Conservation (phyloP, 176 grass and related monocot genomes). For the Ensete ventricosum region DNA sequence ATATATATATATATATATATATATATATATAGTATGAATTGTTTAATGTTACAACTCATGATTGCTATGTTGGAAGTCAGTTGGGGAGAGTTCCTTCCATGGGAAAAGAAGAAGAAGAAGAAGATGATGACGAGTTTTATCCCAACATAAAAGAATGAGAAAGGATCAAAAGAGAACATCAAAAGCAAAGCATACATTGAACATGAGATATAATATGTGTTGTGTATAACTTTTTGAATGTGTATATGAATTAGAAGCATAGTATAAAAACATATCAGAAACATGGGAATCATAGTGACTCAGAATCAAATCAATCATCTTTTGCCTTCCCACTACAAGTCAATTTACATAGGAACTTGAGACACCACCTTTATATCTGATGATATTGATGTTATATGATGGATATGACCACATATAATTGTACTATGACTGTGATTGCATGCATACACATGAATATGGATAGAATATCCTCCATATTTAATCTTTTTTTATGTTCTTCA, state of each 20-base stretch:
- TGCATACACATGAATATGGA: too few relatives aligned
- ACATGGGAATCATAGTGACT: too few relatives aligned
- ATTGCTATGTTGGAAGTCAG: neutral
- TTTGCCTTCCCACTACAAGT: neutral
- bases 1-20: neutral
- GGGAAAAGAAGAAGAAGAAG: neutral
- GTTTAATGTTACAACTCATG: neutral
- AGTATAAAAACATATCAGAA: too few relatives aligned
- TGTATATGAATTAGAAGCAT: too few relatives aligned
- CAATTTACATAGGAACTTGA: neutral
- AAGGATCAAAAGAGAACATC: neutral
- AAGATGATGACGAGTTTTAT: neutral
- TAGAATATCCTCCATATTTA: too few relatives aligned
- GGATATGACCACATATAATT: slow-evolving; percentile 5
- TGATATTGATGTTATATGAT: neutral
- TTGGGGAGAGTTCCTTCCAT: neutral
- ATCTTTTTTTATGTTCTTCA: too few relatives aligned
- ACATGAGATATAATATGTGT: too few relatives aligned
- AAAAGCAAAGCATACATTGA: too few relatives aligned
- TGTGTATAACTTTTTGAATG: too few relatives aligned
- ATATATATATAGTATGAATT: neutral
- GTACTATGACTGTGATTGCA: slow-evolving; percentile 10
- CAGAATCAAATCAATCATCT: too few relatives aligned
- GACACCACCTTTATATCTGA: neutral
- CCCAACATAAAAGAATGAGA: neutral